Evolutionary conservation across 345 rosid genomes (phyloP).

Genomic region (Kandelia obovata): DNA sequence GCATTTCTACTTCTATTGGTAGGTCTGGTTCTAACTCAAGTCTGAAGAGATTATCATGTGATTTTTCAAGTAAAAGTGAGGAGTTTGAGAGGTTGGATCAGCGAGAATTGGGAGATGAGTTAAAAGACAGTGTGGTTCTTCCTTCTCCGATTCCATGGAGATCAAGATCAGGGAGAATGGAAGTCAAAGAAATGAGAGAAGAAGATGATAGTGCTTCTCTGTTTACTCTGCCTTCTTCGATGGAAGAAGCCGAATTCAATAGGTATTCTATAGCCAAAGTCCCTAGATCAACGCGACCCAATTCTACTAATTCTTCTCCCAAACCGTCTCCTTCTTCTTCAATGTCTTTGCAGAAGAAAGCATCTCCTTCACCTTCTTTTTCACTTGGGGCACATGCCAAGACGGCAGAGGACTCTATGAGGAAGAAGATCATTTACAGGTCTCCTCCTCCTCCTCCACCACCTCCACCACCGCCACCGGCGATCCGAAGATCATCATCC

Average conservation of each 20-base stretch:
- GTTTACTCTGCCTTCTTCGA: constrained; percentile 21
- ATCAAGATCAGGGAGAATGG: constrained; percentile 75
- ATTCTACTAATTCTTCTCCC: constrained; percentile 36
- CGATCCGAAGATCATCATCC: constrained; percentile 32
- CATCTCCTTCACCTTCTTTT: constrained; percentile 13
- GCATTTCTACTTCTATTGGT: constrained; percentile 19
- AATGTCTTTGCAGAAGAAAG: constrained; percentile 22
- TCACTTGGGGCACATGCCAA: constrained; percentile 41
- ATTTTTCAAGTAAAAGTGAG: constrained; percentile 19
- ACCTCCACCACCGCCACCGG: constrained; percentile 53
- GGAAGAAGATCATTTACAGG: constrained; percentile 45
- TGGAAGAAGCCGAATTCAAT: constrained; percentile 32
- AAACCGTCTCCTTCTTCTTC: constrained; percentile 43
- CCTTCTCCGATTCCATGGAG: constrained; percentile 98
- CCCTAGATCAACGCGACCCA: constrained; percentile 25
- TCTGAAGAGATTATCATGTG: constrained; percentile 40
- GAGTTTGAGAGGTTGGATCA: constrained; percentile 27
- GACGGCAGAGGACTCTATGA: constrained; percentile 42
- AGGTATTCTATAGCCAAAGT: constrained; percentile 29
- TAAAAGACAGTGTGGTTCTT: constrained; percentile 51
- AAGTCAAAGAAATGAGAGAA: constrained; percentile 48
- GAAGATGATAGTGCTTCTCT: constrained; percentile 21
- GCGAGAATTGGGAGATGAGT: constrained; percentile 23
- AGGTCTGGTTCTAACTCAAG: constrained; percentile 31
- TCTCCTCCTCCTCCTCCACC: constrained; percentile 62